Evolutionary conservation across 768 basidiomycete genomes (phyloP).

Genomic region (Boletus tomentosulus): DNA sequence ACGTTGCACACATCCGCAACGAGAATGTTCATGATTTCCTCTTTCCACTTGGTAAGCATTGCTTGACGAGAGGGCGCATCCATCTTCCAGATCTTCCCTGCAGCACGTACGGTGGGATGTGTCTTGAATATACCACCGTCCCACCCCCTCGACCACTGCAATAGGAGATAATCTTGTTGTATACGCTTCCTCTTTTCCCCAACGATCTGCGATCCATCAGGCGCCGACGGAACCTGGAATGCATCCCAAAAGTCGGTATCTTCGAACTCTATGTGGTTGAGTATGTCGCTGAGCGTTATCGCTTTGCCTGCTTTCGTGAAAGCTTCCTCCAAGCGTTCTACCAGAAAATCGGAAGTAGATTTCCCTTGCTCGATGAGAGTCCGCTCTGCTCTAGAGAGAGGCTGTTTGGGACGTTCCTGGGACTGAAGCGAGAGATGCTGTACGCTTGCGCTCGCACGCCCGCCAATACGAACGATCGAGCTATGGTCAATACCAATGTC

Average conservation of each 20-base stretch:
- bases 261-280: slow-evolving; percentile 51
- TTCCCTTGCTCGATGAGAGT: slow-evolving; percentile 39
- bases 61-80: slow-evolving; percentile 23
- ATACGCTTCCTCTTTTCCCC: slow-evolving; percentile 39
- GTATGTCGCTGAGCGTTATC: slow-evolving; percentile 29
- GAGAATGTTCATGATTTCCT: slow-evolving; percentile 32
- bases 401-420: slow-evolving; percentile 28
- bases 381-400: slow-evolving; percentile 36
- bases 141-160: slow-evolving; percentile 42
- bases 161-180: slow-evolving; percentile 38
- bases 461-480: slow-evolving; percentile 53
- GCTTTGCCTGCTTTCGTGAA: slow-evolving; percentile 24
- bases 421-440: slow-evolving; percentile 44
- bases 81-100: slow-evolving; percentile 39
- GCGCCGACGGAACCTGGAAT: slow-evolving; percentile 37
- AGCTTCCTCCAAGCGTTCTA: slow-evolving; percentile 22
- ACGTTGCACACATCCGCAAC: slow-evolving; percentile 32
- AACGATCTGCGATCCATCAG: slow-evolving; percentile 43
- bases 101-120: slow-evolving; percentile 19
- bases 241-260: slow-evolving; percentile 42
- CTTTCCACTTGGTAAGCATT: slow-evolving; percentile 34
- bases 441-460: slow-evolving; percentile 50
- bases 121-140: slow-evolving; percentile 42
- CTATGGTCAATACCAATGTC: slow-evolving; percentile 49
- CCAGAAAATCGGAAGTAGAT: slow-evolving; percentile 9